These are phyloP conservation scores for Ophiocordyceps camponoti-leonardi DNA, from an alignment of 2,329 filamentous ascomycete genomes.

Conservation along the genomic window DNA sequence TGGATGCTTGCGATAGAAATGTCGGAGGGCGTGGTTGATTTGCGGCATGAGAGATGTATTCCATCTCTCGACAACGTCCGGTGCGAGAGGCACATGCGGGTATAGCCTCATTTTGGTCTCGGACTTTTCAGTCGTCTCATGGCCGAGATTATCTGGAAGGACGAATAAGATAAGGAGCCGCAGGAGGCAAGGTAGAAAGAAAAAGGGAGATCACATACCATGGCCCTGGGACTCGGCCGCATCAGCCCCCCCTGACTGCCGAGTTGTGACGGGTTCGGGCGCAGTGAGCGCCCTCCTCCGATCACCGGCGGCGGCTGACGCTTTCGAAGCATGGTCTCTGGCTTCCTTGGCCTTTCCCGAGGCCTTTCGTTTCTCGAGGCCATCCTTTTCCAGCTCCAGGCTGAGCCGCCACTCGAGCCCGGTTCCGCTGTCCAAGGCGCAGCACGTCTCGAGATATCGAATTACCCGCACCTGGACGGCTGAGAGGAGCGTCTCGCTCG, in stretches of 20 bases:
- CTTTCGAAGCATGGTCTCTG: neutral
- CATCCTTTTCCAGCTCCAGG: constrained; percentile 23
- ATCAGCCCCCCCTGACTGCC: neutral
- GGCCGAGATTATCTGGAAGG: constrained; percentile 4
- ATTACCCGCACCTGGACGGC: constrained; percentile 36
- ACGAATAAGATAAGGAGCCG: no score
- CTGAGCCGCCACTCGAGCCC: constrained; percentile 35
- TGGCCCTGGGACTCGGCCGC: constrained; percentile 1
- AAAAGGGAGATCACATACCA: no score
- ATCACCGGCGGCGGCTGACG: neutral
- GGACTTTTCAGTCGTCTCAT: constrained; percentile 6
- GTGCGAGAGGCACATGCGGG: constrained; percentile 38
- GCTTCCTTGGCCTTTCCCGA: constrained; percentile 1
- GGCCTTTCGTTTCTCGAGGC: constrained; percentile 1
- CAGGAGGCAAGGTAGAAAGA: no score
- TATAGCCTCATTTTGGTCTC: constrained; percentile 37
- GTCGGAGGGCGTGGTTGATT: constrained; percentile 51
- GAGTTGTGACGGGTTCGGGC: neutral
- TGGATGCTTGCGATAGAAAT: constrained; percentile 54
- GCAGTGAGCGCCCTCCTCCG: neutral
- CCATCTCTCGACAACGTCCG: constrained; percentile 53
- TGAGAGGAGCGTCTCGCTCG: constrained; percentile 32
- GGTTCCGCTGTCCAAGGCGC: constrained; percentile 40
- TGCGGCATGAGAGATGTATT: constrained; percentile 54
- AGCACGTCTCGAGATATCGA: constrained; percentile 43